Percentiles rank a stretch among this genome's conserved stretches.
These are phyloP conservation scores for Murraya paniculata DNA, from an alignment of 345 rosid genomes.

Conservation along the genomic window DNA sequence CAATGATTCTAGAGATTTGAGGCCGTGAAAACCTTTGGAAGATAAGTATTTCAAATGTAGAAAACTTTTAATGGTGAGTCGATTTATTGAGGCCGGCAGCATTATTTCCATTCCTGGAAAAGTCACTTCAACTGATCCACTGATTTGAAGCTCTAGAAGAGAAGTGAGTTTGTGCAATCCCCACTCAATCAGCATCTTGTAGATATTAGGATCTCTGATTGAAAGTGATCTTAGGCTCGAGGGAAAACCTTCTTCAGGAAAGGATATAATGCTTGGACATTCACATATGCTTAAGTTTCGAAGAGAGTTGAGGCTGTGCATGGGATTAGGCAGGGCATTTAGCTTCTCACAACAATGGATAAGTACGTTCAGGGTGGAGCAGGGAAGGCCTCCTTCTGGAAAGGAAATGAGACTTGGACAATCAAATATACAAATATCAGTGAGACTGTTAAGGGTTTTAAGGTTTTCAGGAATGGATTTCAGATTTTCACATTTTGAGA, in stretches of 20 bases:
- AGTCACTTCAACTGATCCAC: conserved; percentile 14
- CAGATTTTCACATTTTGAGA: conserved; percentile 10
- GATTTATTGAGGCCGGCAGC: conserved; percentile 4
- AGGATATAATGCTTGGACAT: conserved; percentile 10
- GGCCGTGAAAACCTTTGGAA: conserved; percentile 15
- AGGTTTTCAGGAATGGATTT: conserved; percentile 11
- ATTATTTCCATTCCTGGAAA: conserved; percentile 8
- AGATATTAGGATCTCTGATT: neutral
- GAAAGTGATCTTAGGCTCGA: conserved; percentile 12
- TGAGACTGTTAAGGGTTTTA: conserved; percentile 16
- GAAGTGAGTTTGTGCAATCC: conserved; percentile 15
- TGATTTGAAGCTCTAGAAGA: conserved; percentile 11
- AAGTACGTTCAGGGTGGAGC: neutral
- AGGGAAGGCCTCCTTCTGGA: neutral
- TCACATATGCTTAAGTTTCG: conserved; percentile 8
- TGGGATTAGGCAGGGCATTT: neutral
- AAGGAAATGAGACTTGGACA: neutral
- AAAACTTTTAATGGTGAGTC: conserved; percentile 6
- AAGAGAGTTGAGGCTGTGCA: conserved; percentile 12
- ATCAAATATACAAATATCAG: neutral
- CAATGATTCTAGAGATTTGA: conserved; percentile 16
- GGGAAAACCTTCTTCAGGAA: conserved; percentile 21
- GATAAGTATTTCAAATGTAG: conserved; percentile 15
- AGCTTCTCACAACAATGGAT: conserved; percentile 5
- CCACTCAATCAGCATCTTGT: conserved; percentile 13